A percentile compares a stretch with the other conserved stretches of the same genome.
Evolutionary conservation across 805 yeast genomes (phyloP).

Genomic region (Monosporozyma servazzii): DNA sequence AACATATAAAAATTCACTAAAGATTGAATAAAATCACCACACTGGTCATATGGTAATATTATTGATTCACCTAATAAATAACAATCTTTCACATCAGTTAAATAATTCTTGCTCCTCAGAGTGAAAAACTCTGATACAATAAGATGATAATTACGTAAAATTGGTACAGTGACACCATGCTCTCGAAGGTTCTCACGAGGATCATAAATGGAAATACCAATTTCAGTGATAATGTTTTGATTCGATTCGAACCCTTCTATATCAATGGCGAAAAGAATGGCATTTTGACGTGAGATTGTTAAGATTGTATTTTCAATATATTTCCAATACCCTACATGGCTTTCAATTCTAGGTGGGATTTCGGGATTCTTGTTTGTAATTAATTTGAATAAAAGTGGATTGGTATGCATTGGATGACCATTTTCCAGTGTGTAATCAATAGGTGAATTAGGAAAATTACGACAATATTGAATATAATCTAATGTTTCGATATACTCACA

Average conservation of each 20-base stretch:
- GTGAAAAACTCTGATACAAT: conserved; percentile 36
- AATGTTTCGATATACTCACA: neutral
- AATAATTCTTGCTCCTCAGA: conserved; percentile 42
- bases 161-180: conserved; percentile 30
- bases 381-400: neutral
- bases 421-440: neutral
- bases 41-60: conserved; percentile 32
- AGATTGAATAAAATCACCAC: conserved; percentile 33
- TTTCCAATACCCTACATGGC: conserved; percentile 8
- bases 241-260: conserved; percentile 48
- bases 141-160: conserved; percentile 35
- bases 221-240: conserved; percentile 39
- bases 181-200: conserved; percentile 35
- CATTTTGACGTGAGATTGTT: conserved; percentile 14
- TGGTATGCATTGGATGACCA: neutral
- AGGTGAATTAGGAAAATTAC: neutral
- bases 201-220: conserved; percentile 49
- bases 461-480: neutral
- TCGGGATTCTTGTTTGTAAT: neutral
- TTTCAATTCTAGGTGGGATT: neutral
- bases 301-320: conserved; percentile 16
- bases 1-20: conserved; percentile 37
- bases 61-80: conserved; percentile 42
- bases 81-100: conserved; percentile 43
- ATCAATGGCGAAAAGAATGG: conserved; percentile 40